Evolutionary conservation across 305 asterid species (phyloP).

Genomic region (Plantago coronopus): DNA sequence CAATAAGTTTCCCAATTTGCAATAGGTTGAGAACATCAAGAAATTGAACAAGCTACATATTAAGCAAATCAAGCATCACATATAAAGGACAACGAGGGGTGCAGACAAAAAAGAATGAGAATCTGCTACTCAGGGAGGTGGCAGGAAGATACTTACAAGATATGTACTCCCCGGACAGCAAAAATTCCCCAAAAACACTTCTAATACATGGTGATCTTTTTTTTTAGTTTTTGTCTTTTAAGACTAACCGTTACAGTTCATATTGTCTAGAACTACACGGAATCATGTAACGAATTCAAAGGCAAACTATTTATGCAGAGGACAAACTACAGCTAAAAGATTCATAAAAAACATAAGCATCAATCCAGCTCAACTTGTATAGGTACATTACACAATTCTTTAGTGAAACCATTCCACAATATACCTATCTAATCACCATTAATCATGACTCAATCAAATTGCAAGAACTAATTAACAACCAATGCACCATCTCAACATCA

Average conservation of each 20-base stretch:
- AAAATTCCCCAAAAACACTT: neutral
- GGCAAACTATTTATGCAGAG: no score
- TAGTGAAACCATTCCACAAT: slow-evolving; percentile 8
- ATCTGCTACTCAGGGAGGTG: neutral
- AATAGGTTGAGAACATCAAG: neutral
- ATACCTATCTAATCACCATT: slow-evolving; percentile 10
- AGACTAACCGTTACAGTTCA: neutral
- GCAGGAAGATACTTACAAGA: neutral
- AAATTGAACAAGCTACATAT: slow-evolving; percentile 3
- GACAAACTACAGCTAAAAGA: neutral
- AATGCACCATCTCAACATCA: slow-evolving; percentile 18
- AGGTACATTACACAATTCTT: no score
- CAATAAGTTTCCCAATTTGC: neutral
- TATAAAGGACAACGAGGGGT: slow-evolving; percentile 4
- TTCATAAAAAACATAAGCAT: neutral
- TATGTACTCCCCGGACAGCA: neutral
- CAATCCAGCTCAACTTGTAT: neutral
- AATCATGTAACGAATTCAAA: neutral
- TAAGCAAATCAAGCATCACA: neutral
- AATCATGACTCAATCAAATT: slow-evolving; percentile 16
- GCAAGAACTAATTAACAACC: slow-evolving; percentile 3
- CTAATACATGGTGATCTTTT: neutral
- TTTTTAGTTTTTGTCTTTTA: neutral
- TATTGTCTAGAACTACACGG: neutral
- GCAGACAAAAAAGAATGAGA: slow-evolving; percentile 3